Evolutionary conservation across 495 filamentous ascomycete genomes (phyloP).

Genomic region (Trichoderma asperelloides): DNA sequence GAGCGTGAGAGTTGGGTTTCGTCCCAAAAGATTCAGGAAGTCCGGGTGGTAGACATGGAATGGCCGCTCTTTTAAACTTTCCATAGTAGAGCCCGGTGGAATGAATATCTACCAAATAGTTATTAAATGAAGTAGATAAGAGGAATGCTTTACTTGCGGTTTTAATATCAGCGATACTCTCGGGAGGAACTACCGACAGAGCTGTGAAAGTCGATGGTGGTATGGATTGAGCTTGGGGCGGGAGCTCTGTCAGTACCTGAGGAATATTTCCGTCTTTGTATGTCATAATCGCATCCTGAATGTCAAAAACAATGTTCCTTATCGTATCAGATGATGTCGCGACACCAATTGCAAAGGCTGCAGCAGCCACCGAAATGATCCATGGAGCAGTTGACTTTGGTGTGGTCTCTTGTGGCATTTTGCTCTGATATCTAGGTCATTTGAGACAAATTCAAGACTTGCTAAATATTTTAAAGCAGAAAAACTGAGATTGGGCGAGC

Average conservation of each 20-base stretch:
- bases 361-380: not conserved
- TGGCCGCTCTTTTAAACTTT: slow-evolving; percentile 26
- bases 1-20: slow-evolving; percentile 35
- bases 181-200: not conserved
- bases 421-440: not conserved
- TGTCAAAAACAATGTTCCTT: not conserved
- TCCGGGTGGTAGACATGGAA: slow-evolving; percentile 40
- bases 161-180: not conserved
- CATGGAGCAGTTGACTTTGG: not conserved
- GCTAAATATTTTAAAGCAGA: too few relatives aligned
- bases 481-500: too few relatives aligned
- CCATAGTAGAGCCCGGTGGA: slow-evolving; percentile 24
- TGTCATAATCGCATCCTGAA: not conserved
- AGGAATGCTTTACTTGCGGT: not conserved
- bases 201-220: not conserved
- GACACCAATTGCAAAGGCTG: slow-evolving; percentile 2
- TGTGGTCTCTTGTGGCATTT: not conserved
- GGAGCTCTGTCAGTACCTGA: not conserved
- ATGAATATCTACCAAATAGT: slow-evolving; percentile 21
- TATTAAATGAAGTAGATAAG: not conserved
- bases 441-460: not conserved
- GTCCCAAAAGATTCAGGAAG: slow-evolving; percentile 33
- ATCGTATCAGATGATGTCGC: not conserved
- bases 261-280: not conserved
- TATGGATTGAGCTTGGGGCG: not conserved